phyloP scores from a whole-genome alignment of 768 basidiomycete genomes.

The Daedalea quercina region DNA sequence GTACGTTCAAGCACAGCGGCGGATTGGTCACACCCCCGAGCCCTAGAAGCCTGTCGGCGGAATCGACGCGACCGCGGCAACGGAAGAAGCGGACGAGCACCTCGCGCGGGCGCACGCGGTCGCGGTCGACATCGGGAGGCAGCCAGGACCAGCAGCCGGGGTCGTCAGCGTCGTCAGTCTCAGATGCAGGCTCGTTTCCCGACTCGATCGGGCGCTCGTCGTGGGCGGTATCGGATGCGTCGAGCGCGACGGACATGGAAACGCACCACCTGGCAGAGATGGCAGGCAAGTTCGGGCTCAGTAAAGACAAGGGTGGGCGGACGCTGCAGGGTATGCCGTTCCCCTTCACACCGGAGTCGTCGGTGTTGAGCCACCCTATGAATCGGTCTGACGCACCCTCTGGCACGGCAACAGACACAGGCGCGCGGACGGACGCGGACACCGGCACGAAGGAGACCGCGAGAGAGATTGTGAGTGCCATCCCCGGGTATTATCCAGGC shows the following conservation, averaged over 20 bases:
- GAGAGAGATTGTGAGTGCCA: conserved; percentile 17
- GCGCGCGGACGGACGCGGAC: conserved; percentile 15
- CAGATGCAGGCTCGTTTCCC: conserved; percentile 6
- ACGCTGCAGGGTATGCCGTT: conserved; percentile 14
- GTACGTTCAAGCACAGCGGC: conserved; percentile 26
- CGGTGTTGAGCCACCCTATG: conserved; percentile 21
- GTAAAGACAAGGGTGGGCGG: conserved; percentile 7
- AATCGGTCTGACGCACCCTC: conserved; percentile 8
- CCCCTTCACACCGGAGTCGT: conserved; percentile 23
- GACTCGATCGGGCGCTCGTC: conserved; percentile 15
- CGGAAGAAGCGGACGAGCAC: conserved; percentile 25
- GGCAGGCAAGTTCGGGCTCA: conserved; percentile 6
- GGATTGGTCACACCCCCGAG: conserved; percentile 74
- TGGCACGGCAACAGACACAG: conserved; percentile 16
- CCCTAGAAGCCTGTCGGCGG: conserved; percentile 63
- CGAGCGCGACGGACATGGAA: conserved; percentile 19
- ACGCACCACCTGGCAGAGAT: not conserved
- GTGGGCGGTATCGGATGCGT: conserved; percentile 20
- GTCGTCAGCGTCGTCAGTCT: conserved; percentile 3
- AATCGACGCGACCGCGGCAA: conserved; percentile 33
- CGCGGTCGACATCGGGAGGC: conserved; percentile 24
- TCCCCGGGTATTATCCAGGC: not conserved
- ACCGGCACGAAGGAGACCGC: conserved; percentile 14
- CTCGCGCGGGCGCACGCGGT: conserved; percentile 31
- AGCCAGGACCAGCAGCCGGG: conserved; percentile 2